phyloP scores from a whole-genome alignment of 169 alveolate genomes.

The Eimeria nieschulzi region DNA sequence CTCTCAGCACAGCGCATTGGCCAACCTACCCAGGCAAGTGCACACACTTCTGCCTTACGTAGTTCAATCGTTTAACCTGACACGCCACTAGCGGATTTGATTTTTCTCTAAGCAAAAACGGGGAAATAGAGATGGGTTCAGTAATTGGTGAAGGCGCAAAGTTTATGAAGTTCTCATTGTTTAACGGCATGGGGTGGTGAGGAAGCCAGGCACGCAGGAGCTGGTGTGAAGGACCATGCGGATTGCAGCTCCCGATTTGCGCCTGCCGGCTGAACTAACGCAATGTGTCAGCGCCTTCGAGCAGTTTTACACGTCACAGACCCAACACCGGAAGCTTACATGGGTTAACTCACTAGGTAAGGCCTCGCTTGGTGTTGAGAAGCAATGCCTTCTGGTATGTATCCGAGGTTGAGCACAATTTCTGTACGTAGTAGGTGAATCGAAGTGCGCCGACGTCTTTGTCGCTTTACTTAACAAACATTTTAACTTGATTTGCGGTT shows the following conservation, averaged over 20 bases:
- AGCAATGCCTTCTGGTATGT: background rate
- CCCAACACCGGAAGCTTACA: constrained; percentile 86
- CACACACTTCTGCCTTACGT: background rate
- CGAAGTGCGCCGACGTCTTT: no score
- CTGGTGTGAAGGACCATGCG: background rate
- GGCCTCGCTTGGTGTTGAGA: constrained; percentile 21
- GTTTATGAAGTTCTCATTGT: no score
- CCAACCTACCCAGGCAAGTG: constrained; percentile 83
- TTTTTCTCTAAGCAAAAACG: no score
- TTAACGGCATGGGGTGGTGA: no score
- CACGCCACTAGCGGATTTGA: no score
- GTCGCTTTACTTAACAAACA: no score
- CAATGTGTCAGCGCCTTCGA: constrained; percentile 79
- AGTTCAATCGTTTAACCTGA: no score
- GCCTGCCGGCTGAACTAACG: constrained; percentile 78
- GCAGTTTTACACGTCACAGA: constrained; percentile 79
- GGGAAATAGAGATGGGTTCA: no score
- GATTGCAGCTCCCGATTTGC: constrained; percentile 67
- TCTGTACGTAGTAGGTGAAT: no score
- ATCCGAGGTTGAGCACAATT: background rate
- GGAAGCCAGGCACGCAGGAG: no score
- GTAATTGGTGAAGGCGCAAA: no score
- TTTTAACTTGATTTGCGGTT: no score
- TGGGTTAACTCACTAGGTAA: constrained; percentile 88
- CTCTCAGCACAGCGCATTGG: constrained; percentile 90